Evolutionary conservation across 2,329 filamentous ascomycete species (phyloP).

Genomic region (Colletotrichum sp.): DNA sequence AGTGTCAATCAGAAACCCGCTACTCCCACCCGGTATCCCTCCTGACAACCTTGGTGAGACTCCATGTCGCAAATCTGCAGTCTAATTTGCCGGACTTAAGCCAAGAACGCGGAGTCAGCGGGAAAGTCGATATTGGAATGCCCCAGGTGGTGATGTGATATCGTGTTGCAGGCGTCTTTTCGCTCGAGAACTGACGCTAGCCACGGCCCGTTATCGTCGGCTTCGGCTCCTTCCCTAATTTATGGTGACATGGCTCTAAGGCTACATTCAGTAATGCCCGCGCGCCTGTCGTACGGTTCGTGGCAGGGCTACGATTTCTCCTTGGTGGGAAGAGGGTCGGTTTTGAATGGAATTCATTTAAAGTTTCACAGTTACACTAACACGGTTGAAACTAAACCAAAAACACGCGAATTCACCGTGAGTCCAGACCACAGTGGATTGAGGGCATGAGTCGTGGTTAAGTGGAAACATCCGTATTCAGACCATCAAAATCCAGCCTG

Average conservation of each 20-base stretch:
- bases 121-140: not conserved
- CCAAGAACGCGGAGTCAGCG: not conserved
- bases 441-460: not conserved
- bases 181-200: not conserved
- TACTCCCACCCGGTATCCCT: not conserved
- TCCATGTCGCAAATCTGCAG: not conserved
- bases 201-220: not conserved
- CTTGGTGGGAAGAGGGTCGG: not conserved
- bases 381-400: not conserved
- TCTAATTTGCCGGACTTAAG: not conserved
- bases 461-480: not conserved
- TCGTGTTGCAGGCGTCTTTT: not conserved
- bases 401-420: not conserved
- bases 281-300: not conserved
- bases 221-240: not conserved
- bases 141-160: not conserved
- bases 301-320: not conserved
- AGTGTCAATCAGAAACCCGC: conserved; percentile 15
- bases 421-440: conserved; percentile 3
- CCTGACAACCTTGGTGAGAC: not conserved
- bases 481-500: not conserved
- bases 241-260: not conserved
- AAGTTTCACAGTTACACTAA: not conserved
- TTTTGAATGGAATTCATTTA: not conserved
- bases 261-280: not conserved